These are phyloP conservation scores for Platanthera guangdongensis DNA, from an alignment of 106 monocot species.

Conservation along the genomic window DNA sequence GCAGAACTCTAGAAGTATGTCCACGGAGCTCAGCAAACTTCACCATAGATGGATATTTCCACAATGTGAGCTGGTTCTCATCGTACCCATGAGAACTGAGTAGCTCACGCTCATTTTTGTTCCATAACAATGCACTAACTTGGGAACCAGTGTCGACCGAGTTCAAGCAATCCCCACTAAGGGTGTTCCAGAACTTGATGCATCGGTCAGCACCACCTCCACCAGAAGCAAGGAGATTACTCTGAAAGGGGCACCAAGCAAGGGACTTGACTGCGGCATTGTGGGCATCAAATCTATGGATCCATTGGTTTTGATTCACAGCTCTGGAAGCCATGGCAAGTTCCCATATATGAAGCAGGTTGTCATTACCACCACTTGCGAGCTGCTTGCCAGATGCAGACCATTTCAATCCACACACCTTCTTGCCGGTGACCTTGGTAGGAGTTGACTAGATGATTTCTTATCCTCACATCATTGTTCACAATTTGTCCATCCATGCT, in stretches of 20 bases:
- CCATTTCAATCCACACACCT: conserved; percentile 26
- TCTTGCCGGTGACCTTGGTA: conserved; percentile 21
- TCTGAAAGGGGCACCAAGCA: conserved; percentile 18
- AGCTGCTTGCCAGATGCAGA: conserved; percentile 26
- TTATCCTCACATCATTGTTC: conserved; percentile 23
- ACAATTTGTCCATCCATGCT: conserved; percentile 25
- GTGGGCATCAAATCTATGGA: conserved; percentile 16
- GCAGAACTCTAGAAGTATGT: conserved; percentile 36
- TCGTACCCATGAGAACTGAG: conserved; percentile 21
- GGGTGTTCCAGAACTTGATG: conserved; percentile 26
- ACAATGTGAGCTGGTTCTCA: conserved; percentile 21
- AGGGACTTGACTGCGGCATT: conserved; percentile 14
- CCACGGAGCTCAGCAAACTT: conserved; percentile 25
- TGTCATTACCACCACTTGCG: conserved; percentile 56
- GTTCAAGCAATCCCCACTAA: conserved; percentile 4
- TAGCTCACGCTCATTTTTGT: conserved; percentile 18
- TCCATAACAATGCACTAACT: conserved; percentile 21
- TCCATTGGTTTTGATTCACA: conserved; percentile 7
- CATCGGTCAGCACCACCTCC: conserved; percentile 7
- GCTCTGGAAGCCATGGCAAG: conserved; percentile 15
- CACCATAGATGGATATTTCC: conserved; percentile 36
- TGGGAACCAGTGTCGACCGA: conserved; percentile 16
- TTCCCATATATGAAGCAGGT: conserved; percentile 45
- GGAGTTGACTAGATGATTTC: conserved; percentile 8
- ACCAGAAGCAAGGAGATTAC: conserved; percentile 19